Base-by-base conservation (phyloP, 805 yeast genomes). In the Metschnikowia lachancei region DNA sequence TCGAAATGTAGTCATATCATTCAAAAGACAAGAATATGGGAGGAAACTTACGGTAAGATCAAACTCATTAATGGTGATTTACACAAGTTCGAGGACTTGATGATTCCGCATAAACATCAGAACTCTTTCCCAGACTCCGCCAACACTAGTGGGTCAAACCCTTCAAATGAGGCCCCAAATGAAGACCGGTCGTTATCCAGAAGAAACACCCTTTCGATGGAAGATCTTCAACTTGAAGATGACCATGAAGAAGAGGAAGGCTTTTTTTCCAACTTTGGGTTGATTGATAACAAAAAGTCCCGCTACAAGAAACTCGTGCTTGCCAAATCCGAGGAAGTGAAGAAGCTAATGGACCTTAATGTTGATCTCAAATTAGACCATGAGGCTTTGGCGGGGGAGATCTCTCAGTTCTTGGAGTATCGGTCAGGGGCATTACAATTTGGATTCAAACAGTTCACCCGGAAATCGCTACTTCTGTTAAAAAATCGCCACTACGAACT, bases 371-470 rank as follows among this genome's bases (percentile, higher is more conserved):
- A 74, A 44, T 50, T 53, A 19, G 74, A 67, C n/a, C 87, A 85
- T 61, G 92, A 85, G 55, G 54, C 62, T 1, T 53, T 84, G 3
- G 90, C 91, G 0, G 75, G 79, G 41, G 85, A 82, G 59, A 66
- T 83, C 16, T 82, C 82, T 42, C 78, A 75, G 41, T 83, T 78
- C 49, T 64, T 84, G 53, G 70, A 68, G 43, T 81, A 76, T 62
- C 77, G 78, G 54, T 61, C 75, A 2, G 61, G 62, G 1, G 70
- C 77, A 47, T 49, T 77, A 34, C 54, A 56, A 33, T 62, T 69
- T 40, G 65, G 69, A 2, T 55, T 80, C 31, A 67, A 62, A 43
- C 64, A 62, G 29, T 70, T 61, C 37, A 46, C 59, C 11, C 43
- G 36, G 26, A 40, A 39, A 7, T 42, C 43, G 24, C 28, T 55